phyloP scores from a whole-genome alignment of 2,329 filamentous ascomycete species.

The Trichoderma sp. region DNA sequence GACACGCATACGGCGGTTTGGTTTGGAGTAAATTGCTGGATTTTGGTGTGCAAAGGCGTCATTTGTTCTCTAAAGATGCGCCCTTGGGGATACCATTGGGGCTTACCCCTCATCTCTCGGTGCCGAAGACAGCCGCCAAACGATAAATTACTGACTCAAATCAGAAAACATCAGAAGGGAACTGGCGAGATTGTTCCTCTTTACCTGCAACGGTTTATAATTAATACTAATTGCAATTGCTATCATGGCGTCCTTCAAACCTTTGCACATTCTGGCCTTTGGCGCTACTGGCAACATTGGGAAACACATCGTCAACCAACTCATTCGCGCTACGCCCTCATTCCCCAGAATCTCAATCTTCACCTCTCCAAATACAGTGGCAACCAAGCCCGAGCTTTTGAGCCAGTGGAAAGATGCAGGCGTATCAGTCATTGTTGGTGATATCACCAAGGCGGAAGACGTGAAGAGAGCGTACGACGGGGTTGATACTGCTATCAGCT shows the following conservation, averaged over 20 bases:
- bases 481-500: constrained; percentile 64
- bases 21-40: not conserved
- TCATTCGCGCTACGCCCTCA: constrained; percentile 36
- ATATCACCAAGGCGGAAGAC: constrained; percentile 41
- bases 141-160: not conserved
- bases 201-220: not conserved
- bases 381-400: constrained; percentile 4
- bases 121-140: not conserved
- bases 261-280: constrained; percentile 24
- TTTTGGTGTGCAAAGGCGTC: not conserved
- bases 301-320: constrained; percentile 39
- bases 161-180: not conserved
- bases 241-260: constrained; percentile 2
- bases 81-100: not conserved
- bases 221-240: not conserved
- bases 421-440: constrained; percentile 28
- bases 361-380: constrained; percentile 10
- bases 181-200: not conserved
- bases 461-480: constrained; percentile 58
- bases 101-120: not conserved
- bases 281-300: constrained; percentile 45
- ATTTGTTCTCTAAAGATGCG: not conserved
- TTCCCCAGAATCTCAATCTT: constrained; percentile 39
- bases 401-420: constrained; percentile 9
- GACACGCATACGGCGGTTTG: not conserved